Base-by-base conservation (phyloP, 2,329 filamentous ascomycete species). In the Calonectria pseudoreteaudii region DNA sequence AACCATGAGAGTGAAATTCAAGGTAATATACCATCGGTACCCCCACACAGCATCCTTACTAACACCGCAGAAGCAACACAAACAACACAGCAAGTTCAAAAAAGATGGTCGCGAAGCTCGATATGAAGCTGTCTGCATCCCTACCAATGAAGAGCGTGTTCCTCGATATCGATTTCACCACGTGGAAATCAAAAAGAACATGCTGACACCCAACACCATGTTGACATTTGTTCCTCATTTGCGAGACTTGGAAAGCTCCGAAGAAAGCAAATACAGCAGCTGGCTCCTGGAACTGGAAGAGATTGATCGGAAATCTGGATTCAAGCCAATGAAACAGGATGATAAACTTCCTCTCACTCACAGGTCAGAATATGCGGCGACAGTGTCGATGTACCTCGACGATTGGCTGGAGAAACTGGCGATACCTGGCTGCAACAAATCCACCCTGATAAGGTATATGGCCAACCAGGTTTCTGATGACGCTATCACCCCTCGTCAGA, bases 91-190 rank as follows among this genome's bases (percentile, higher is more conserved):
- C 30, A 86, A 85, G 72, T 82, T 83, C 41, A 88, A 87, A 76
- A 85, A 85, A 76, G 87, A 88, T 69, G 85, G 85, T 69, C 84
- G 84, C 70, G 86, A 87, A 70, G 80, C 83, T 67, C 83, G 85
- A 30, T 86, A 86, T 73, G 76, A 80, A 3, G 85, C 88, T 6
- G 78, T 85, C n/a, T 84, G 86, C 76, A 86, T 90, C 75, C 87
- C 87, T 76, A 88, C 89, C 2, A 84, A 88, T 70, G 86, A 86
- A 75, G 85, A 88, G 26, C 85, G 87, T n/a, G 90, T 91, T 11
- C 90, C 90, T n/a, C 83, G 84, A 31, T 92, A 92, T 78, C 85
- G 88, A 36, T 91, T 91, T 75, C 90, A 92, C 76, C 89, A 91
- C 72, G 88, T 91, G 47, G 88, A 91, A 78, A 90, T 92, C 66